A percentile compares a stretch with the other conserved stretches of the same genome.
phyloP scores from a whole-genome alignment of 1,284 basidiomycete species.

The Ceratobasidium sp. region DNA sequence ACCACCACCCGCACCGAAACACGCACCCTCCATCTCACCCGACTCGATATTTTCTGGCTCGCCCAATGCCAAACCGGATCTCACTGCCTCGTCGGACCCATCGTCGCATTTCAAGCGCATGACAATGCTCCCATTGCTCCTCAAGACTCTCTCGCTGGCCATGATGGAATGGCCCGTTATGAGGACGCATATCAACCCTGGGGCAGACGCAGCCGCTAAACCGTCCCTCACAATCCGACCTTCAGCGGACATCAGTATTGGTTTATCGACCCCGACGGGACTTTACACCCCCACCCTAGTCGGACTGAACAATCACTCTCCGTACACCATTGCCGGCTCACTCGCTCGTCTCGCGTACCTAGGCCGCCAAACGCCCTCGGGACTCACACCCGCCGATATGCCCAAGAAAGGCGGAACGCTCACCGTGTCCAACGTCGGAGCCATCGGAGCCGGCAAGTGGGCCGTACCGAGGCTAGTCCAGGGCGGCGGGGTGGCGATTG shows the following conservation, averaged over 20 bases:
- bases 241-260: constrained; percentile 73
- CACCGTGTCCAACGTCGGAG: constrained; percentile 87
- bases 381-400: constrained; percentile 67
- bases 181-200: constrained; percentile 69
- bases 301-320: constrained; percentile 62
- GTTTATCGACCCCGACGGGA: constrained; percentile 81
- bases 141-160: constrained; percentile 83
- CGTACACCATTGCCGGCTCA: constrained; percentile 70
- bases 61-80: constrained; percentile 50
- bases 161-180: constrained; percentile 87
- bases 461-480: constrained; percentile 84
- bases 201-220: constrained; percentile 50
- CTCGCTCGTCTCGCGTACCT: constrained; percentile 68
- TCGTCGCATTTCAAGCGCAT: constrained; percentile 66
- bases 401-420: constrained; percentile 76
- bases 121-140: constrained; percentile 83
- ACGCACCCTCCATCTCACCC: constrained; percentile 58
- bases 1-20: constrained; percentile 49
- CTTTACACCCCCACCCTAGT: constrained; percentile 86
- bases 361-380: constrained; percentile 69
- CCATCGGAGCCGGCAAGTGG: constrained; percentile 73
- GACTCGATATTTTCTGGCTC: constrained; percentile 54
- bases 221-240: constrained; percentile 73
- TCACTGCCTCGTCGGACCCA: constrained; percentile 45
- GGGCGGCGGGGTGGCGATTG: constrained; percentile 89